These are phyloP conservation scores for Fusarium sp. DNA, from an alignment of 2,329 filamentous ascomycete genomes.

Conservation along the genomic window DNA sequence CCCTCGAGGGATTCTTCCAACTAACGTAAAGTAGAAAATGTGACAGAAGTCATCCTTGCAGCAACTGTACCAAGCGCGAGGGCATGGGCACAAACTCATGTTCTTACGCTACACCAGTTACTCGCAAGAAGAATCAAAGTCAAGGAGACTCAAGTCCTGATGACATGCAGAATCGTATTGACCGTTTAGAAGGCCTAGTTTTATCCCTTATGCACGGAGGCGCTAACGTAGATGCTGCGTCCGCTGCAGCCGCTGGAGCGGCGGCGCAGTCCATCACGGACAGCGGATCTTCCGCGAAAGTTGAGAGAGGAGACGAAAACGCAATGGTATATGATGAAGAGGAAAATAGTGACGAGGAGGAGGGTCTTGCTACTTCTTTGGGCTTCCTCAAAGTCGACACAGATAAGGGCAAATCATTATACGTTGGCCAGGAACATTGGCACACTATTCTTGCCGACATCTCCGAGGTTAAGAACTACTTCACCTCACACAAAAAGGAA, in stretches of 20 bases:
- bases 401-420: slow-evolving; percentile 82
- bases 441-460: slow-evolving; percentile 84
- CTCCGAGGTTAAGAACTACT: slow-evolving; percentile 93
- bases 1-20: slow-evolving; percentile 4
- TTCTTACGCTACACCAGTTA: slow-evolving; percentile 80
- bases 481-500: slow-evolving; percentile 86
- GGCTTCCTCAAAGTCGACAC: slow-evolving; percentile 85
- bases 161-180: slow-evolving; percentile 99
- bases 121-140: slow-evolving; percentile 79
- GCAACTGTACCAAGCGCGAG: slow-evolving; percentile 94
- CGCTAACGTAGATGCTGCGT: slow-evolving; percentile 61
- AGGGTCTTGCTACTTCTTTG: slow-evolving; percentile 76
- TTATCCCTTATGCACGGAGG: slow-evolving; percentile 94
- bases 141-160: slow-evolving; percentile 75
- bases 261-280: slow-evolving; percentile 56
- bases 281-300: slow-evolving; percentile 60
- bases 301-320: slow-evolving; percentile 69
- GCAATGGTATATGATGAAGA: slow-evolving; percentile 61
- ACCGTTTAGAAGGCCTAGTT: slow-evolving; percentile 91
- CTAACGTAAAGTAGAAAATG: slow-evolving; percentile 76
- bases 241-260: slow-evolving; percentile 53
- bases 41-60: slow-evolving; percentile 89
- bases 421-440: slow-evolving; percentile 87
- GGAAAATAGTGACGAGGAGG: slow-evolving; percentile 77
- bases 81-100: slow-evolving; percentile 84